These are phyloP conservation scores for Mucor piriformis DNA, from an alignment of 371 early-diverging fungal genomes.

Conservation along the genomic window DNA sequence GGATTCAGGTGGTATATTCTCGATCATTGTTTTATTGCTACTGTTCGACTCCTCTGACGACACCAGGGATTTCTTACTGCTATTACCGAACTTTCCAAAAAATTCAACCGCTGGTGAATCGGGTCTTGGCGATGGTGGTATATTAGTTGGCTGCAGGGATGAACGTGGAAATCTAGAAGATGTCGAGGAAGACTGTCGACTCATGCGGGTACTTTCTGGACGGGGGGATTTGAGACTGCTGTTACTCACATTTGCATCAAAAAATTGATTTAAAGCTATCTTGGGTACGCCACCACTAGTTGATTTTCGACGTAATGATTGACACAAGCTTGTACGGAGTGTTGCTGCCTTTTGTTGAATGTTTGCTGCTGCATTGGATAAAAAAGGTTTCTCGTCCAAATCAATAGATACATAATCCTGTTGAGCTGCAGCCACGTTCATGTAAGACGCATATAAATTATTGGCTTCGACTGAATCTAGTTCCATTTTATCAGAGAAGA, in stretches of 20 bases:
- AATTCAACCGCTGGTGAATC: constrained; percentile 12
- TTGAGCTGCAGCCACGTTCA: constrained; percentile 17
- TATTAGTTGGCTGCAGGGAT: constrained; percentile 9
- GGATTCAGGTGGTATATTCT: constrained; percentile 14
- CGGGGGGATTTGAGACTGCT: constrained; percentile 7
- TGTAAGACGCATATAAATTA: constrained; percentile 32
- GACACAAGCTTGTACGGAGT: constrained; percentile 29
- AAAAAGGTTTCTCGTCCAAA: constrained; percentile 7
- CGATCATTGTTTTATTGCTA: constrained; percentile 26
- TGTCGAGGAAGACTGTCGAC: constrained; percentile 21
- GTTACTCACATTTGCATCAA: constrained; percentile 6
- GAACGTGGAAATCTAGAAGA: constrained; percentile 13
- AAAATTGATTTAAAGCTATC: constrained; percentile 11
- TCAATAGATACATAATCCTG: constrained; percentile 16
- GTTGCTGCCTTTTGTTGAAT: constrained; percentile 34
- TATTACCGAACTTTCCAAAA: neutral
- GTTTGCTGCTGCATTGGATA: constrained; percentile 17
- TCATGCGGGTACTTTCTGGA: constrained; percentile 10
- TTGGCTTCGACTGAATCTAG: constrained; percentile 37
- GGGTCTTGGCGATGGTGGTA: constrained; percentile 18
- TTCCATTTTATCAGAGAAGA: constrained; percentile 52
- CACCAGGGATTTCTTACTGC: constrained; percentile 11
- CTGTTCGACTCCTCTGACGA: constrained; percentile 2
- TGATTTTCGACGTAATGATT: constrained; percentile 41
- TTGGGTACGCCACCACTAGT: constrained; percentile 3